phyloP scores from a whole-genome alignment of 116 monocot genomes.

The Trichopus zeylanicus region DNA sequence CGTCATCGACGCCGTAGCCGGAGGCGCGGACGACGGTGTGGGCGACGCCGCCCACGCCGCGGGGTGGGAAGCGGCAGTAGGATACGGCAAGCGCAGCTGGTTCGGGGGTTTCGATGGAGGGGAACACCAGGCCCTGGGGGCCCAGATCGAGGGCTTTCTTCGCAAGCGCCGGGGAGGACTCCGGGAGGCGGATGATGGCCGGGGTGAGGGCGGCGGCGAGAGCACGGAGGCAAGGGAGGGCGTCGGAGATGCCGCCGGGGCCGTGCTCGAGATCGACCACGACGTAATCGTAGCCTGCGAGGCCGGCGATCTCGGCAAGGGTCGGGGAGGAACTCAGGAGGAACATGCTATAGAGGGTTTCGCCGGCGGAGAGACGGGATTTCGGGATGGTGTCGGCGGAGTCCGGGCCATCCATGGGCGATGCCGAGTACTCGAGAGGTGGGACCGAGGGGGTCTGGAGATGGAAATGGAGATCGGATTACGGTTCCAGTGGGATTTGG shows the following conservation, averaged over 20 bases:
- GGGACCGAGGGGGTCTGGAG: not conserved
- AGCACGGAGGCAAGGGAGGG: conserved; percentile 71
- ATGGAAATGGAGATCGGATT: conserved; percentile 5
- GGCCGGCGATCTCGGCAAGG: conserved; percentile 88
- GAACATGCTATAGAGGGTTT: conserved; percentile 80
- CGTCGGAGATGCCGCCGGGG: conserved; percentile 43
- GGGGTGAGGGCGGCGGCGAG: conserved; percentile 60
- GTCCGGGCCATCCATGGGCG: not conserved
- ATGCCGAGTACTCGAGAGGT: not conserved
- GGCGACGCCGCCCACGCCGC: conserved; percentile 72
- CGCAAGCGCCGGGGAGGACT: conserved; percentile 47
- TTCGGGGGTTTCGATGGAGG: conserved; percentile 38
- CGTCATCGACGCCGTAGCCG: conserved; percentile 72
- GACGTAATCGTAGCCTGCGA: conserved; percentile 87
- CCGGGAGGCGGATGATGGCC: conserved; percentile 71
- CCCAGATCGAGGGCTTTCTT: conserved; percentile 97
- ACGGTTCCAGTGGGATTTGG: conserved; percentile 8
- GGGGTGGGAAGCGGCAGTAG: conserved; percentile 71
- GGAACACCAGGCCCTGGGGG: conserved; percentile 87
- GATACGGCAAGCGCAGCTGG: conserved; percentile 53
- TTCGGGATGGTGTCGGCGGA: conserved; percentile 28
- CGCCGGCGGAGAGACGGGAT: conserved; percentile 54
- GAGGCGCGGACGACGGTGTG: conserved; percentile 81
- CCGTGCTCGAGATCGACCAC: conserved; percentile 91
- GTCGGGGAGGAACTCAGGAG: conserved; percentile 67